Conservation (phyloP, 345 rosid species). For the Eucalyptus curtisii region DNA sequence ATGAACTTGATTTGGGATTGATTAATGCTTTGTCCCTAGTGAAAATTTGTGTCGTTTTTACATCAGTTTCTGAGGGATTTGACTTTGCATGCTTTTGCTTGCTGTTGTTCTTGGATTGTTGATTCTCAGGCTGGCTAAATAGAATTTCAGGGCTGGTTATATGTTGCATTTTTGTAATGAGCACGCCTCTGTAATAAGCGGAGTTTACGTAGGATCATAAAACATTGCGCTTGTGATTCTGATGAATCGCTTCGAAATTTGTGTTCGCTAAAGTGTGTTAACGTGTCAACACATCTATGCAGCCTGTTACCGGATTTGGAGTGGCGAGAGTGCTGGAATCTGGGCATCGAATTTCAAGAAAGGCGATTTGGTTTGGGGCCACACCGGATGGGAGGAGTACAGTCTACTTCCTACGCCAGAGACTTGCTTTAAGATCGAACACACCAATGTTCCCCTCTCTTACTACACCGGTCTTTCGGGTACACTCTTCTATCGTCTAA, state of each 20-base stretch:
- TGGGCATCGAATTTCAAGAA: slow-evolving; percentile 29
- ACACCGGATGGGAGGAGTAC: slow-evolving; percentile 53
- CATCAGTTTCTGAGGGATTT: background rate
- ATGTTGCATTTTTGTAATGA: background rate
- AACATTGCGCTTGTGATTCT: background rate
- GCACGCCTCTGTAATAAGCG: background rate
- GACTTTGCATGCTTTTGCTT: background rate
- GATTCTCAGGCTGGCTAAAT: background rate
- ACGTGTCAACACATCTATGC: background rate
- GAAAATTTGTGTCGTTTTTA: background rate
- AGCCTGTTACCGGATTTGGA: slow-evolving; percentile 44
- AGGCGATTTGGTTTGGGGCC: slow-evolving; percentile 47
- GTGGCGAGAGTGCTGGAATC: slow-evolving; percentile 45
- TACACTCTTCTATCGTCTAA: background rate
- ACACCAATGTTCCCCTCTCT: slow-evolving; percentile 40
- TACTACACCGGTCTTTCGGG: slow-evolving; percentile 35
- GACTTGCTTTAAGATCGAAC: slow-evolving; percentile 26
- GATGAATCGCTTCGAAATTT: background rate
- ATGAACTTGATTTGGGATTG: background rate
- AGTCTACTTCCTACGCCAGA: slow-evolving; percentile 16
- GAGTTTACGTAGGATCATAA: background rate
- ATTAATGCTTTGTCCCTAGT: background rate
- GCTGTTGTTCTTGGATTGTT: background rate
- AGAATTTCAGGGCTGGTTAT: background rate
- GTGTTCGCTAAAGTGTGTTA: background rate